A percentile compares a stretch with the other conserved stretches of the same genome.
These are phyloP conservation scores for Aspergillus neotritici DNA, from an alignment of 2,329 filamentous ascomycete species.

Conservation along the genomic window DNA sequence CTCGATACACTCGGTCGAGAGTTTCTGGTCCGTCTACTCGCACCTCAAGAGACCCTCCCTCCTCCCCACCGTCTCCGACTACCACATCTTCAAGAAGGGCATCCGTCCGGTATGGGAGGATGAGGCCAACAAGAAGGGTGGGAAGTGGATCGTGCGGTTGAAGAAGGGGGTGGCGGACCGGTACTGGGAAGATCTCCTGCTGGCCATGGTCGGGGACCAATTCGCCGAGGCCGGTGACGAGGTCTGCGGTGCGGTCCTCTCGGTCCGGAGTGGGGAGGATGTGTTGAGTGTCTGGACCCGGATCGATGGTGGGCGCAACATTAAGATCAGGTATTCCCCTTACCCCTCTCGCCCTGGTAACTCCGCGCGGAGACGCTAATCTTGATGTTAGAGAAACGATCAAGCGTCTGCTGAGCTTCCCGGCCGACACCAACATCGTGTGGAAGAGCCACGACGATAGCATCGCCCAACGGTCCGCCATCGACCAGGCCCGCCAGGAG, in stretches of 20 bases:
- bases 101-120: slow-evolving; percentile 98
- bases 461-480: slow-evolving; percentile 83
- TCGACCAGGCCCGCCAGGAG: slow-evolving; percentile 86
- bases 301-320: slow-evolving; percentile 84
- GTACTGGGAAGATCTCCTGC: slow-evolving; percentile 91
- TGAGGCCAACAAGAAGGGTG: slow-evolving; percentile 89
- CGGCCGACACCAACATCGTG: slow-evolving; percentile 80
- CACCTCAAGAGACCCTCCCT: slow-evolving; percentile 85
- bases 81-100: slow-evolving; percentile 95
- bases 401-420: slow-evolving; percentile 81
- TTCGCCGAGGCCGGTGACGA: slow-evolving; percentile 90
- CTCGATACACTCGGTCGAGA: slow-evolving; percentile 73
- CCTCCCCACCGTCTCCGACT: slow-evolving; percentile 89
- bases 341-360: slow-evolving; percentile 17
- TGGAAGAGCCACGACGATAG: slow-evolving; percentile 97
- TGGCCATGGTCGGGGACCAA: slow-evolving; percentile 89
- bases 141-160: slow-evolving; percentile 94
- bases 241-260: slow-evolving; percentile 90
- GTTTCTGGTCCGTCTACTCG: slow-evolving; percentile 83
- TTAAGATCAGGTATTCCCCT: slow-evolving; percentile 78
- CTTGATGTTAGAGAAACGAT: slow-evolving; percentile 68
- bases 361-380: no score
- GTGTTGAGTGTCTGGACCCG: slow-evolving; percentile 97
- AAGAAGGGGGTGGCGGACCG: slow-evolving; percentile 97
- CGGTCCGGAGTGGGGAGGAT: slow-evolving; percentile 90